A percentile compares a stretch with the other conserved stretches of the same genome.
Conservation (phyloP, 164 flowering plant genomes). For the Magnolia sinica region DNA sequence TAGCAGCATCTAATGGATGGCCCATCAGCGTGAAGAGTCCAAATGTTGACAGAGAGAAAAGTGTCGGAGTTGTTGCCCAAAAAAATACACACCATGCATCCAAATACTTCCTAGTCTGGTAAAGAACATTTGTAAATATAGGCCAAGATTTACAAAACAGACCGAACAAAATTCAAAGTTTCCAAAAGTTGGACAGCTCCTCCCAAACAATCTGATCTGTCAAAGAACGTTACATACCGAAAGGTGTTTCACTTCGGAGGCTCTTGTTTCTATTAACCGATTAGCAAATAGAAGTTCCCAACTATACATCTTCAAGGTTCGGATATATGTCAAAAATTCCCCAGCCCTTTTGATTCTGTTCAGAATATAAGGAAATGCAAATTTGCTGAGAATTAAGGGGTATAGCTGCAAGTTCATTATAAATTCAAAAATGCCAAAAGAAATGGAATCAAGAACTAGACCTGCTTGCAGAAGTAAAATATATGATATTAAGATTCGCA, state of each 20-base stretch:
- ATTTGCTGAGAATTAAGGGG: slow-evolving; percentile 2
- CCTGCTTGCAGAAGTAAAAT: not conserved
- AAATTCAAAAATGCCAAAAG: not conserved
- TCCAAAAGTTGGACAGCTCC: not conserved
- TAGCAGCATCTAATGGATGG: slow-evolving; percentile 86
- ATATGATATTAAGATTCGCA: not conserved
- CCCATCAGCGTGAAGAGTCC: slow-evolving; percentile 82
- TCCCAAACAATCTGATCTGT: not conserved
- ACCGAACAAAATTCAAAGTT: not conserved
- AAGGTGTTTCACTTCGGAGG: slow-evolving; percentile 72
- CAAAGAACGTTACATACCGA: slow-evolving; percentile 44
- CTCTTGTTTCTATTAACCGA: slow-evolving; percentile 79
- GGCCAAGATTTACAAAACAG: not conserved
- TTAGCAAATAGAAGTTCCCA: slow-evolving; percentile 83
- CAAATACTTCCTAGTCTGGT: slow-evolving; percentile 87
- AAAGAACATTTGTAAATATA: slow-evolving; percentile 13
- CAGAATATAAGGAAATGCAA: slow-evolving; percentile 5
- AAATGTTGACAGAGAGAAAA: slow-evolving; percentile 87
- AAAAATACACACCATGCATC: slow-evolving; percentile 99
- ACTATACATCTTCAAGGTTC: slow-evolving; percentile 88
- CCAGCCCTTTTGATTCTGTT: slow-evolving; percentile 82
- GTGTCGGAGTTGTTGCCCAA: slow-evolving; percentile 99
- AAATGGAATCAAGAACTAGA: not conserved
- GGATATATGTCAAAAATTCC: slow-evolving; percentile 74
- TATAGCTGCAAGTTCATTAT: not conserved